Evolutionary conservation across 2,329 filamentous ascomycete genomes (phyloP).

Genomic region (Fusarium sp.): DNA sequence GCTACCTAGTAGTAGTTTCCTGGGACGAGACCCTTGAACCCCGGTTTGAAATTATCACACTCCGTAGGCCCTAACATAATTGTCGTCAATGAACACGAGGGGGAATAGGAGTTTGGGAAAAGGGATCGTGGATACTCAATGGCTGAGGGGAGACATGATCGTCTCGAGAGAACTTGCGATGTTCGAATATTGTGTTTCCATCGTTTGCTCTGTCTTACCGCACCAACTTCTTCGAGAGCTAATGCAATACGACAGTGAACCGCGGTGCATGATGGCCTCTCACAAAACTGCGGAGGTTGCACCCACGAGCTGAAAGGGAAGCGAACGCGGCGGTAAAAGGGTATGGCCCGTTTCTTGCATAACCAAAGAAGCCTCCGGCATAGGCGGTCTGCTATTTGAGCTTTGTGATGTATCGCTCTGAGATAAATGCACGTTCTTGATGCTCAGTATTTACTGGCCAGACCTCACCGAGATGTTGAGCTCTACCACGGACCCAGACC

Average conservation of each 20-base stretch:
- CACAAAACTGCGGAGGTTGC: constrained; percentile 13
- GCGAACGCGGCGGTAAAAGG: constrained; percentile 7
- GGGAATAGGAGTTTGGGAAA: not conserved
- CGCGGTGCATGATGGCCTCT: constrained; percentile 8
- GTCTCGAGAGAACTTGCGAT: not conserved
- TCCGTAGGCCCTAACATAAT: not conserved
- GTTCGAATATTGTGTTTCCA: not conserved
- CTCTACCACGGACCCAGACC: constrained; percentile 18
- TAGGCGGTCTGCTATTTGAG: not conserved
- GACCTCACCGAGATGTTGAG: constrained; percentile 13
- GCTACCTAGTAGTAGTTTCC: constrained; percentile 2
- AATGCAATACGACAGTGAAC: constrained; percentile 13
- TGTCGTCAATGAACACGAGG: not conserved
- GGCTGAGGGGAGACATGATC: not conserved
- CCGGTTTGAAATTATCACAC: not conserved
- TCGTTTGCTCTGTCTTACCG: not conserved
- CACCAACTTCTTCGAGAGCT: not conserved
- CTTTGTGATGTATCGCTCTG: not conserved
- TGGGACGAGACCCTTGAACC: constrained; percentile 19
- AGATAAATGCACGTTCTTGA: not conserved
- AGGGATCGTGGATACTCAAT: not conserved
- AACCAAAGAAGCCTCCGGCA: not conserved
- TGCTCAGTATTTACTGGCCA: not conserved
- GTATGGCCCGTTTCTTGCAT: constrained; percentile 25
- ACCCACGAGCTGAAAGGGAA: constrained; percentile 6